phyloP scores from a whole-genome alignment of 2,329 filamentous ascomycete genomes.

The Parasarocladium wereldwijsianum region DNA sequence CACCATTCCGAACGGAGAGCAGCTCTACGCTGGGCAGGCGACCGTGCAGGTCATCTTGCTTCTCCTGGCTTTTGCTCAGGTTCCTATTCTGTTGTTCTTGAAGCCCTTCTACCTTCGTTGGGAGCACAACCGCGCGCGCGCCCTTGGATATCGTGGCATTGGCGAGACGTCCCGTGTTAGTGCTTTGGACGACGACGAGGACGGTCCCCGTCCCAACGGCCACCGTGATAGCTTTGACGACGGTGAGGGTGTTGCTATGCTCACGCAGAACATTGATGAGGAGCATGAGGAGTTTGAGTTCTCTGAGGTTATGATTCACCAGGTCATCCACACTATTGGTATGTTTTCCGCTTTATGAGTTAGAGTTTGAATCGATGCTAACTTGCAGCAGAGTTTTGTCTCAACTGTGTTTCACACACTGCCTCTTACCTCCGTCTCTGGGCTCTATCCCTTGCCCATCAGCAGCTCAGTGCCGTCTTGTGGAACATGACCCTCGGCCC shows the following conservation, averaged over 20 bases:
- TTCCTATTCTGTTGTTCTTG: conserved; percentile 80
- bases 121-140: conserved; percentile 82
- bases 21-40: conserved; percentile 66
- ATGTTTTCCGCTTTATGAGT: conserved; percentile 25
- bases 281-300: conserved; percentile 98
- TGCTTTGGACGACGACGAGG: conserved; percentile 79
- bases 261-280: conserved; percentile 70
- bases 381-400: conserved; percentile 64
- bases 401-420: conserved; percentile 98
- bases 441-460: conserved; percentile 92
- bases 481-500: conserved; percentile 90
- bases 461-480: conserved; percentile 89
- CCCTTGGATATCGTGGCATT: conserved; percentile 81
- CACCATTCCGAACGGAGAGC: conserved; percentile 37
- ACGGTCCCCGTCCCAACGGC: conserved; percentile 40
- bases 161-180: conserved; percentile 80
- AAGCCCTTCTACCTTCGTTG: conserved; percentile 92
- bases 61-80: conserved; percentile 69
- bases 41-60: conserved; percentile 64
- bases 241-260: conserved; percentile 72
- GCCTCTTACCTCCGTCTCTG: conserved; percentile 97
- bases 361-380: not conserved
- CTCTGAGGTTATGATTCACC: conserved; percentile 94
- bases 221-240: conserved; percentile 52
- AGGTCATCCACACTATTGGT: conserved; percentile 97